Percentiles rank a stretch among this genome's conserved stretches.
Conservation (phyloP, 192 early-diverging fungal species). For the Backusella luteola region DNA sequence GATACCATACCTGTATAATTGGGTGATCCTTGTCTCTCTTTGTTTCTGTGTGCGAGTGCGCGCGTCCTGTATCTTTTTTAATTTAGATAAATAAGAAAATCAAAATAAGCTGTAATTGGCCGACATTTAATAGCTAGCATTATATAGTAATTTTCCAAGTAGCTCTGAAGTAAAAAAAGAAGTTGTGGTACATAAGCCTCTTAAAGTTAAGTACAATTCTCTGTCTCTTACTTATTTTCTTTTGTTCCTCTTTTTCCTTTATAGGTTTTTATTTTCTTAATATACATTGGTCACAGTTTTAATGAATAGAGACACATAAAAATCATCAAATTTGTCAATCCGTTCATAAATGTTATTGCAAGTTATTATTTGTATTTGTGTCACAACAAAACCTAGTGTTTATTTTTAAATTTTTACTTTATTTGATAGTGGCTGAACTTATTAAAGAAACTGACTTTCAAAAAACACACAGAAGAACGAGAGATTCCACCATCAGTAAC, state of each 20-base stretch:
- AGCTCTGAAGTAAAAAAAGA: neutral
- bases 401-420: constrained; percentile 1
- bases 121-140: neutral
- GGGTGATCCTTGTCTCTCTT: neutral
- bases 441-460: constrained; percentile 1
- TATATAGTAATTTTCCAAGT: neutral
- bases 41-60: too few relatives aligned
- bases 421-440: neutral
- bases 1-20: neutral
- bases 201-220: neutral
- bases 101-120: neutral
- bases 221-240: neutral
- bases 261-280: neutral
- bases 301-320: neutral
- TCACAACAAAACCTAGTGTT: neutral
- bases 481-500: neutral
- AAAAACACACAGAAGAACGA: neutral
- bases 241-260: neutral
- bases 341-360: neutral
- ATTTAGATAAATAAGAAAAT: neutral
- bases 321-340: neutral
- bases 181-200: neutral
- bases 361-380: neutral
- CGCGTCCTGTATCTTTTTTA: neutral
- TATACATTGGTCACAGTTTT: neutral